A percentile compares a stretch with the other conserved stretches of the same genome.
These are phyloP conservation scores for Solanum piurae DNA, from an alignment of 257 asterid genomes.

Conservation along the genomic window DNA sequence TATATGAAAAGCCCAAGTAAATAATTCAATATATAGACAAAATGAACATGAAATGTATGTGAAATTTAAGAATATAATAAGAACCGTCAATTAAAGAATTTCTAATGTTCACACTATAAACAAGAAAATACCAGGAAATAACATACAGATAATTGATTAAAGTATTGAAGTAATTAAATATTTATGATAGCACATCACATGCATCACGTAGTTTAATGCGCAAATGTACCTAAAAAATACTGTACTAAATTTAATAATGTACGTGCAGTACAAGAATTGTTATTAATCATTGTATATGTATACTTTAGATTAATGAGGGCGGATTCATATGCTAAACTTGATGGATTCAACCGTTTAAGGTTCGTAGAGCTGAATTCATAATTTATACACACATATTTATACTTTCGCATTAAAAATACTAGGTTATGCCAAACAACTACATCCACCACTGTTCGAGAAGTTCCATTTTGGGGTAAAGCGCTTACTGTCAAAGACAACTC, in stretches of 20 bases:
- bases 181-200: neutral
- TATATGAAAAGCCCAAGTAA: neutral
- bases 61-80: neutral
- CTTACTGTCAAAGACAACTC: fast-evolving
- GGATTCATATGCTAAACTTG: neutral
- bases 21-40: too few species aligned
- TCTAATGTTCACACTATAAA: neutral
- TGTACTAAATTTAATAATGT: neutral
- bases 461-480: fast-evolving
- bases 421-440: neutral
- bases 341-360: neutral
- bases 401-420: neutral
- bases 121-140: neutral
- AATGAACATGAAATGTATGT: neutral
- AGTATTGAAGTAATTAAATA: neutral
- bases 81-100: neutral
- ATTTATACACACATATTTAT: neutral
- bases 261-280: neutral
- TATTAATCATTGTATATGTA: neutral
- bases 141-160: neutral
- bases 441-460: fast-evolving
- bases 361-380: neutral
- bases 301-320: neutral
- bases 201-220: neutral
- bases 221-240: neutral